Evolutionary conservation across 1,284 basidiomycete genomes (phyloP), one percentile per base, ranked within the genome.

Genomic region (Pseudozyma hubeiensis): DNA sequence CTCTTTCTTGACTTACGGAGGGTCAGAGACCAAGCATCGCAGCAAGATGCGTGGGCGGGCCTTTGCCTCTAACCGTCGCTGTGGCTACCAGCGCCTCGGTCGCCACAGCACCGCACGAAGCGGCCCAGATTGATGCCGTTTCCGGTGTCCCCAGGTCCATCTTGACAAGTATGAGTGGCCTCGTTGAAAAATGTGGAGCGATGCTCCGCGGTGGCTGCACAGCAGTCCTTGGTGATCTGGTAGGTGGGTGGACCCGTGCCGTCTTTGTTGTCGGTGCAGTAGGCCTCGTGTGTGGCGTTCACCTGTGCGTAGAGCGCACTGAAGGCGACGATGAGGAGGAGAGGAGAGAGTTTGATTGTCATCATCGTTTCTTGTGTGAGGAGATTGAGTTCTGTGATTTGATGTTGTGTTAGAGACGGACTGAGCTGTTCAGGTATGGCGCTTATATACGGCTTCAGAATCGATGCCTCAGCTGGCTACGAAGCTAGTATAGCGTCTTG

Each of bases 71-170:
- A 43, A 7, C n/a, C n/a, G 11, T 17, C n/a, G 33, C 33, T 35
- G 33, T 48, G 47, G n/a, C 47, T 57, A 3, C 55, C 55, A 10
- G 46, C 47, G 17, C 58, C 58, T 3, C 45, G 7, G 8, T 9
- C 14, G 3, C 50, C 51, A 14, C 58, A 60, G 51, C 58, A 60
- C 0, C 14, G 19, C 14, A 53, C 51, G 45, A 60, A 60, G 9
- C 30, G 3, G 7, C 58, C 58, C 0, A 60, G 37, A 35, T 60
- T 60, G 45, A 60, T 60, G 2, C 58, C 58, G n/a, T 60, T 60
- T 14, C 58, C 58, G 0, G 35, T 6, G 8, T 50, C 56, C 5
- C 14, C 17, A 10, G 35, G 51, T 13, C 13, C 40, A 24, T 60
- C 58, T 17, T 35, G 37, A 33, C 58, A 53, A 5, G 10, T 7